These are phyloP conservation scores for Skeletonema potamos DNA, from an alignment of 108 stramenopile genomes.

Conservation along the genomic window DNA sequence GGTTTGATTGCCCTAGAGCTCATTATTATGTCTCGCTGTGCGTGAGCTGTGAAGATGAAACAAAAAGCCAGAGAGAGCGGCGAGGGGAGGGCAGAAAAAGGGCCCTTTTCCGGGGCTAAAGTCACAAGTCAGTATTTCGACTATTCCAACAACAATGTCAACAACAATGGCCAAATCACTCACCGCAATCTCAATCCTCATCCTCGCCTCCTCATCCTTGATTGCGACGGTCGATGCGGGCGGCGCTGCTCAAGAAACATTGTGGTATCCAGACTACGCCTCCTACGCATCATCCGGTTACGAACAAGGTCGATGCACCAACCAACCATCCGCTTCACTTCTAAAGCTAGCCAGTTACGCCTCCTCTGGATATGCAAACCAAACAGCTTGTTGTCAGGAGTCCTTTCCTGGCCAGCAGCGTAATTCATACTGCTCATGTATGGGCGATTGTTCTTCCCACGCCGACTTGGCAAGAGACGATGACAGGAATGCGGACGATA, in stretches of 20 bases:
- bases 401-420: neutral
- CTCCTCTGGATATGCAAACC: neutral
- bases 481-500: neutral
- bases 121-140: no score
- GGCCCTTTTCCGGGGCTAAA: no score
- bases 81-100: no score
- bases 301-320: neutral
- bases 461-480: neutral
- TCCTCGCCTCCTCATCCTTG: neutral
- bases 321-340: slow-evolving; percentile 1
- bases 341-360: neutral
- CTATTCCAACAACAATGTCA: no score
- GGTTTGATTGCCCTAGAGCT: no score
- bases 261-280: neutral
- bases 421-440: neutral
- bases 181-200: neutral
- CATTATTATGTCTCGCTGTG: no score
- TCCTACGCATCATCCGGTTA: neutral
- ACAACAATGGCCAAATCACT: neutral
- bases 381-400: neutral
- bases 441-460: neutral
- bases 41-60: no score
- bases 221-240: no score
- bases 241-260: neutral
- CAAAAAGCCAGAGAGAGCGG: no score